Percentiles rank a stretch among this genome's conserved stretches.
Conservation (phyloP, 2,329 filamentous ascomycete genomes). For the Claviceps africana region DNA sequence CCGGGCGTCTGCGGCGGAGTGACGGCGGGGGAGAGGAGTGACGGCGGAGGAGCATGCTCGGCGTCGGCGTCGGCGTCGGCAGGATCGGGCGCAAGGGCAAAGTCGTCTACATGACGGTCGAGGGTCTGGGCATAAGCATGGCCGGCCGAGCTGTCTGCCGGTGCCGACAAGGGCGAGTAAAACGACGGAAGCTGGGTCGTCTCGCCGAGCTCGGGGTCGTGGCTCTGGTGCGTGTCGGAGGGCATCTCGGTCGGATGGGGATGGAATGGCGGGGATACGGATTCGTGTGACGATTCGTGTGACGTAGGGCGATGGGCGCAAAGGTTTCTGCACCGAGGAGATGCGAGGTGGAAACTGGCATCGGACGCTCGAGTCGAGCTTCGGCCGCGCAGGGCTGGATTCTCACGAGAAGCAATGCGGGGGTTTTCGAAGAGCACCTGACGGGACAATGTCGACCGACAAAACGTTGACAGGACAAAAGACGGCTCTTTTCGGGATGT, state of each 20-base stretch:
- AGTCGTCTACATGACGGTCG: conserved; percentile 18
- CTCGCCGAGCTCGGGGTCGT: conserved; percentile 9
- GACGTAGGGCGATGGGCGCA: not conserved
- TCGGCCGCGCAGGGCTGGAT: not conserved
- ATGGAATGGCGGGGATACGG: not conserved
- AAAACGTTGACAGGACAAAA: too few species aligned
- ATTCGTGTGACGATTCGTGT: too few species aligned
- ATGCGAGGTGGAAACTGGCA: not conserved
- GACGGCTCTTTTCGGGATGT: too few species aligned
- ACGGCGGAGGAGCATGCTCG: conserved; percentile 37
- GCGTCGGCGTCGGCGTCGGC: conserved; percentile 7
- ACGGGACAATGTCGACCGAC: too few species aligned
- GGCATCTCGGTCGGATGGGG: conserved; percentile 4
- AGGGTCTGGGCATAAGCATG: conserved; percentile 6
- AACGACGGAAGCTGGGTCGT: conserved; percentile 29
- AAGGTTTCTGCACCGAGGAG: not conserved
- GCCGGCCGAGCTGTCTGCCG: conserved; percentile 11
- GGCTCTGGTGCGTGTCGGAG: not conserved
- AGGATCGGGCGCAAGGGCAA: conserved; percentile 21
- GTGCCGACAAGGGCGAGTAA: conserved; percentile 28
- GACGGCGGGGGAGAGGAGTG: conserved; percentile 76
- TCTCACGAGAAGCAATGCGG: too few species aligned
- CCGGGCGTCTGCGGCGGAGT: conserved; percentile 56
- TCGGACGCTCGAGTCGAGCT: not conserved
- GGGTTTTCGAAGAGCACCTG: too few species aligned